These are phyloP conservation scores for Pseudotsuga menziesii DNA, from an alignment of 75 land plant species.

Conservation along the genomic window DNA sequence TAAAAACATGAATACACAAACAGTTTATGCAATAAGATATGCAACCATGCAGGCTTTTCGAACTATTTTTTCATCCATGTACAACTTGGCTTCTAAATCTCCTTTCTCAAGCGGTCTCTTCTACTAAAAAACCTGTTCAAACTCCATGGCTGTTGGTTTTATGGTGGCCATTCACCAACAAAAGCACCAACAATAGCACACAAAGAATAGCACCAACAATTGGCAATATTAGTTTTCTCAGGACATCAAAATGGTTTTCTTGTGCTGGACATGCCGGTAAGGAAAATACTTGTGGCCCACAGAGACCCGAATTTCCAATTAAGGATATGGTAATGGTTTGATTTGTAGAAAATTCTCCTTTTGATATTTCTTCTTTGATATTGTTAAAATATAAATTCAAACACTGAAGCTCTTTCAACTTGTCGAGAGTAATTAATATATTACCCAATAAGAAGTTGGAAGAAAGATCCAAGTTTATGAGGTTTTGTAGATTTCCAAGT, in stretches of 20 bases:
- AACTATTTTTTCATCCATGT: too few relatives aligned
- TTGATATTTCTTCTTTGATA: background rate
- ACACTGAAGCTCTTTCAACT: background rate
- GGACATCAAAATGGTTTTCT: background rate
- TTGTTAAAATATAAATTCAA: constrained; percentile 8
- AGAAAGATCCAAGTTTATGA: constrained; percentile 26
- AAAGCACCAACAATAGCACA: too few relatives aligned
- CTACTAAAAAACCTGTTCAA: too few relatives aligned
- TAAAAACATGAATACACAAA: too few relatives aligned
- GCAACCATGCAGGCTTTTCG: too few relatives aligned
- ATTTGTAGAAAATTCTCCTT: constrained; percentile 6
- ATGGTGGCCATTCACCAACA: too few relatives aligned
- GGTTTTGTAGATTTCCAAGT: constrained; percentile 12
- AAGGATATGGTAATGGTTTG: constrained; percentile 6
- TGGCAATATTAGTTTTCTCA: background rate
- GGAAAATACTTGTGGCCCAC: background rate
- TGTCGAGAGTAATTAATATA: background rate
- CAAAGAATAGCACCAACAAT: constrained; percentile 11
- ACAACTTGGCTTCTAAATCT: too few relatives aligned
- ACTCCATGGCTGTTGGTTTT: too few relatives aligned
- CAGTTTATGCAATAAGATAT: too few relatives aligned
- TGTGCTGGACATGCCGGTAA: background rate
- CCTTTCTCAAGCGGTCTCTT: too few relatives aligned
- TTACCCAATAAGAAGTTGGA: constrained; percentile 14
- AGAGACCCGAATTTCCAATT: background rate